A percentile compares a stretch with the other conserved stretches of the same genome.
These are phyloP conservation scores for Diaporthe eres DNA, from an alignment of 2,329 filamentous ascomycete genomes.

Conservation along the genomic window DNA sequence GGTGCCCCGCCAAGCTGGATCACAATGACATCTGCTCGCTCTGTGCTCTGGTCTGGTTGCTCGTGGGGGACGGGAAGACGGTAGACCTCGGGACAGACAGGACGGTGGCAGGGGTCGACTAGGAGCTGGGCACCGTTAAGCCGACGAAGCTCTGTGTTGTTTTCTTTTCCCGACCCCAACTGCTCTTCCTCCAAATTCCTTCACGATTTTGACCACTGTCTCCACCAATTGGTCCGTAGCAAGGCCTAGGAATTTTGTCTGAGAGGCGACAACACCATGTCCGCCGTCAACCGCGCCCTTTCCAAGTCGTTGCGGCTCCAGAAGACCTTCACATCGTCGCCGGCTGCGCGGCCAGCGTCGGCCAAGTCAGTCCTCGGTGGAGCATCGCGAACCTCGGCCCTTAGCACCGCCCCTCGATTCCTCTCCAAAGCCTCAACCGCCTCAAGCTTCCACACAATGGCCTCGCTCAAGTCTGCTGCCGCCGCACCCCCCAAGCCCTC, in stretches of 20 bases:
- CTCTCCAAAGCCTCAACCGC: constrained; percentile 48
- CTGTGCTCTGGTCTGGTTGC: background rate
- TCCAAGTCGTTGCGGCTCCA: constrained; percentile 67
- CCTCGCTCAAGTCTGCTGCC: constrained; percentile 62
- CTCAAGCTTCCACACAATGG: constrained; percentile 64
- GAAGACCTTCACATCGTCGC: constrained; percentile 54
- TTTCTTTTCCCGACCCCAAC: constrained; percentile 21
- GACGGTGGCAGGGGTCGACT: constrained; percentile 5
- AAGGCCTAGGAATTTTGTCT: background rate
- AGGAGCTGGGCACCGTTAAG: background rate
- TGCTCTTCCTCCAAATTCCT: background rate
- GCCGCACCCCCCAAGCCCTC: constrained; percentile 61
- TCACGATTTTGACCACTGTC: background rate
- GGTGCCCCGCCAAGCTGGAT: constrained; percentile 19
- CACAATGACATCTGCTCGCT: constrained; percentile 4
- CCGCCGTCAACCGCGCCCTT: constrained; percentile 63
- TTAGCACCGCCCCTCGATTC: constrained; percentile 50
- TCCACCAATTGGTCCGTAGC: constrained; percentile 12
- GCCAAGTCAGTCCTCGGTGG: constrained; percentile 41
- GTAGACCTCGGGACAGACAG: constrained; percentile 18
- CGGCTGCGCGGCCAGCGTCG: constrained; percentile 53
- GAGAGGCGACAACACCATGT: constrained; percentile 39
- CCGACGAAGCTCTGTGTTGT: constrained; percentile 13
- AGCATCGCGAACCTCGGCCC: constrained; percentile 35
- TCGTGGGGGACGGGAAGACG: background rate